Percentiles rank a stretch among this genome's conserved stretches.
Evolutionary conservation across 192 early-diverging fungal genomes (phyloP).

Genomic region (Coemansia sp.): DNA sequence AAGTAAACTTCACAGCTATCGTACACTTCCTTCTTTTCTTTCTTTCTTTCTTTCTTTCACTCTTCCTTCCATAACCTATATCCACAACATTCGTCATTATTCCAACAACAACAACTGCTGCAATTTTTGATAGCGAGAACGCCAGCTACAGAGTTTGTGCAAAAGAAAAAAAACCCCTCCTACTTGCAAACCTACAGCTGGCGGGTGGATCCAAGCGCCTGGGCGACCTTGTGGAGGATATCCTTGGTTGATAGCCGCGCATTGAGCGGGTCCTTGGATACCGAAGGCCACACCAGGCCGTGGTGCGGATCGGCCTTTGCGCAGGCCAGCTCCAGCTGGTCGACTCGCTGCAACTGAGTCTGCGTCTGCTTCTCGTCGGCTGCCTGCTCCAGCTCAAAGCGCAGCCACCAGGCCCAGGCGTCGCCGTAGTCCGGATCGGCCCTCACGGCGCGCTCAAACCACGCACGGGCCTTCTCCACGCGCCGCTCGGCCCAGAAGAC

Average conservation of each 20-base stretch:
- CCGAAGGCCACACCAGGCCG: slow-evolving; percentile 83
- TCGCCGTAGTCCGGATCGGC: slow-evolving; percentile 89
- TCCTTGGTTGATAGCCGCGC: slow-evolving; percentile 19
- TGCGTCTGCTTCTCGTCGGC: slow-evolving; percentile 14
- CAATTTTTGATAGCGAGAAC: not conserved
- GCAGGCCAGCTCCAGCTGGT: slow-evolving; percentile 67
- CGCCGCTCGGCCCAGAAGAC: slow-evolving; percentile 94
- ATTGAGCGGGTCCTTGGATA: slow-evolving; percentile 68
- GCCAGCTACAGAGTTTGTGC: not conserved
- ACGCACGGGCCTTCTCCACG: slow-evolving; percentile 87
- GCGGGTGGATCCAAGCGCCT: slow-evolving; percentile 13
- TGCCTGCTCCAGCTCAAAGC: slow-evolving; percentile 72
- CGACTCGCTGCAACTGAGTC: slow-evolving; percentile 18
- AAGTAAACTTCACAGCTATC: not conserved
- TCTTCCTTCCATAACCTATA: not conserved
- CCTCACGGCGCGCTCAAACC: slow-evolving; percentile 84
- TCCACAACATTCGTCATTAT: not conserved
- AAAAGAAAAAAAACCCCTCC: not conserved
- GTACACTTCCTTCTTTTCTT: not conserved
- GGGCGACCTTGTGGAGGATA: slow-evolving; percentile 24
- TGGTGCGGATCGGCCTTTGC: slow-evolving; percentile 80
- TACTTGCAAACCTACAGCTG: slow-evolving; percentile 10
- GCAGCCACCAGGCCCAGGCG: slow-evolving; percentile 92
- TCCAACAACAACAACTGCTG: not conserved
- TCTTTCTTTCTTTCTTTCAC: not conserved